Evolutionary conservation across 2,329 filamentous ascomycete genomes (phyloP).

Genomic region (Curvularia verruculosa): DNA sequence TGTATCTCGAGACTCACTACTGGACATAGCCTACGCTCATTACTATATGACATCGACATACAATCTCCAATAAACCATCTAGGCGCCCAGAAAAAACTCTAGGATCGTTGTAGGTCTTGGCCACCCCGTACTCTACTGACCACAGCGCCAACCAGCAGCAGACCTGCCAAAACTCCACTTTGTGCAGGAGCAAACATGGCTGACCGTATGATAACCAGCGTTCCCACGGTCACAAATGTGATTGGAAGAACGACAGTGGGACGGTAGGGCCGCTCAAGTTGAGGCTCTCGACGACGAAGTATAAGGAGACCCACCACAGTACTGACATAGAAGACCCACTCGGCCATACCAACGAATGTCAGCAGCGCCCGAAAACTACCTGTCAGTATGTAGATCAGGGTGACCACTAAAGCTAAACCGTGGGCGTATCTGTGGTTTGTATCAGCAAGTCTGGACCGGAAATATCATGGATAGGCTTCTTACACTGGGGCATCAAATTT

Average conservation of each 20-base stretch:
- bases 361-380: slow-evolving; percentile 67
- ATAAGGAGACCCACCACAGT: slow-evolving; percentile 65
- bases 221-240: slow-evolving; percentile 63
- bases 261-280: slow-evolving; percentile 62
- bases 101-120: slow-evolving; percentile 10
- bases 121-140: slow-evolving; percentile 40
- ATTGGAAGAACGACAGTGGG: slow-evolving; percentile 59
- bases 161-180: slow-evolving; percentile 57
- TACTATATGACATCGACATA: neutral
- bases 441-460: slow-evolving; percentile 17
- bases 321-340: slow-evolving; percentile 68
- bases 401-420: slow-evolving; percentile 38
- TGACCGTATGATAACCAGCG: slow-evolving; percentile 64
- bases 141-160: slow-evolving; percentile 58
- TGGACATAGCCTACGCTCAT: neutral
- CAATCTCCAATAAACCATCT: neutral
- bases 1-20: neutral
- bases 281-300: slow-evolving; percentile 63
- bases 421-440: slow-evolving; percentile 36
- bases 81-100: neutral
- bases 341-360: slow-evolving; percentile 55
- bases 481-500: slow-evolving; percentile 45
- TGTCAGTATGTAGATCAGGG: slow-evolving; percentile 64
- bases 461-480: neutral
- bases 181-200: slow-evolving; percentile 65